Evolutionary conservation across 768 basidiomycete genomes (phyloP), one percentile per base, ranked within the genome.

Genomic region (Mycena epipterygia): DNA sequence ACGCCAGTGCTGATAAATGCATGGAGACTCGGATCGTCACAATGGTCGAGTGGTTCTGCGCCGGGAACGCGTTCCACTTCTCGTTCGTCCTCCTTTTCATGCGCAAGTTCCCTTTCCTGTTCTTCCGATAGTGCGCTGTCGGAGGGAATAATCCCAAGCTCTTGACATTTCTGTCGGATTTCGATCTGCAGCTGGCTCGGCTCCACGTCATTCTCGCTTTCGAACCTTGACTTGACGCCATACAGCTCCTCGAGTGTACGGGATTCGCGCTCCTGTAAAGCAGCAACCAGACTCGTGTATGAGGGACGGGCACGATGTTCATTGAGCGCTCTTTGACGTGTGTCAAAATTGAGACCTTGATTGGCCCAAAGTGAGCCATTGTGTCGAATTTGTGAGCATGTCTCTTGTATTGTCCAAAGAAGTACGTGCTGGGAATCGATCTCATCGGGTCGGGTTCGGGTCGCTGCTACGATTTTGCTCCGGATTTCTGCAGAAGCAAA

Each of bases 21-120:
- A 48, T 25, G 23, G 46, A 48, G 46, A 4, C n/a, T 48, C 46
- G 25, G n/a, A n/a, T 48, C 23, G 46, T 48, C 23, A 12, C 46
- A 25, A 27, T 48, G 46, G 9, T 48, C 19, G 14, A 48, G 46
- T 5, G 46, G 23, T 17, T 48, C 27, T 48, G 46, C 46, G 11
- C 23, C 23, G 23, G 46, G 23, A 27, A 48, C 27, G 27, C 46
- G 68, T 42, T 64, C 62, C n/a, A 64, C 56, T 30, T 70, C 62
- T 33, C 68, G 68, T 53, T 70, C 68, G 11, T 53, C 39, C 32
- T 70, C 68, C 44, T 52, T 64, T n/a, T 70, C 68, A 37, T 70
- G 68, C 13, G 68, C 62, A 5, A 70, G 33, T 17, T 70, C 68
- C 33, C 68, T 23, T 35, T 70, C 68, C 25, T 70, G 68, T 25